Base-by-base conservation (phyloP, 2,329 filamentous ascomycete species). In the Lecanoromycetidae sp. region DNA sequence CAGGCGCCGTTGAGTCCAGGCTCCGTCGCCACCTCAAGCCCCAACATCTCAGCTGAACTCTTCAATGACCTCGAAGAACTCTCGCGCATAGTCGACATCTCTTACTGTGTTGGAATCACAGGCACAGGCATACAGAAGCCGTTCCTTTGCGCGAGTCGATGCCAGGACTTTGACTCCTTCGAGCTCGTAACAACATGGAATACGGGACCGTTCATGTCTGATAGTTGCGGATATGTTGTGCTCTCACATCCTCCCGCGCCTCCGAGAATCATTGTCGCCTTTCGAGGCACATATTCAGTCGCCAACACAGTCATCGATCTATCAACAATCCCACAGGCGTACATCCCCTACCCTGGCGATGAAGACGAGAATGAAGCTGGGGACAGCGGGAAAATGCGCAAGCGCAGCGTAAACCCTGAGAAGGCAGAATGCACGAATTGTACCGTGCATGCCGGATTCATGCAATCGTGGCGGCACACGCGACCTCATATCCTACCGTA, bases 201-300 rank as follows among this genome's bases (percentile, higher is more conserved):
- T 60, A 95, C 91, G 0, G 91, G 91, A 0, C 73, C 82, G 9
- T 70, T 95, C 25, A 72, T 95, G 58, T 84, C 82, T 52, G 91
- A 96, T 64, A 93, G 85, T 56, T 95, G 87, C 63, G 91, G 91
- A 51, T 98, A 94, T 65, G 80, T 96, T 48, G 88, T 85, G 0
- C 69, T 96, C n/a, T 88, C 91, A 53, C 84, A 93, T 59, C 56
- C 66, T 3, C 74, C 74, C 2, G 69, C 67, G 4, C 62, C 67
- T 17, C 71, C 73, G 37, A 73, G 80, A 49, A 84, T 98, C 48
- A 71, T 96, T 37, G 76, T 96, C 30, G 88, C 87, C 7, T 96
- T 96, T 59, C 80, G 91, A 38, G 91, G 91, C 20, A 96, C 91
- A 12, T 95, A 96, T 65, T 94, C 87, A 55, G 75, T 98, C 57